Evolutionary conservation across 2,329 filamentous ascomycete genomes (phyloP).

Genomic region (Xylaria polymorpha): DNA sequence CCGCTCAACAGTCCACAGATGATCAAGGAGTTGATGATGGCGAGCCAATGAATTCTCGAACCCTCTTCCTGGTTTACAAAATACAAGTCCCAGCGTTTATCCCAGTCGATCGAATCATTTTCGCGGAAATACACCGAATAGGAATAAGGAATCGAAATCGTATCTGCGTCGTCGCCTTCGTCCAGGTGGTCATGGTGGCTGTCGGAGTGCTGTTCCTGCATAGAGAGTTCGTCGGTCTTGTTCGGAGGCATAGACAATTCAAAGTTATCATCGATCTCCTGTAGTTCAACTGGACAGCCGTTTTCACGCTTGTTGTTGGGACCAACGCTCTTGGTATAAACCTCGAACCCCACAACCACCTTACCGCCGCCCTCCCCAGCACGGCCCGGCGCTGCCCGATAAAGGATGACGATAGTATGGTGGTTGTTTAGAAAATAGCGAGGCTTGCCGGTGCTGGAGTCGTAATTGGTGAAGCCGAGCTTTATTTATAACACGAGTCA

Average conservation of each 20-base stretch:
- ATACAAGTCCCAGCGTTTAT: conserved; percentile 87
- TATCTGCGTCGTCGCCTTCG: conserved; percentile 72
- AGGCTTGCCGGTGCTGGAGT: conserved; percentile 67
- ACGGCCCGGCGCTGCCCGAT: conserved; percentile 75
- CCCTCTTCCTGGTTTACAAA: conserved; percentile 89
- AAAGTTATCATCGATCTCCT: conserved; percentile 71
- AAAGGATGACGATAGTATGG: conserved; percentile 84
- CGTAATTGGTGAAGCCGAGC: conserved; percentile 79
- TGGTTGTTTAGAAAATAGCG: conserved; percentile 88
- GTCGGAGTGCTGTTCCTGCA: conserved; percentile 67
- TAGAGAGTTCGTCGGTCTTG: conserved; percentile 60
- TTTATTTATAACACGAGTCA: too few relatives aligned
- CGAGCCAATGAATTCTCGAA: conserved; percentile 85
- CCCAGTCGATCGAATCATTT: conserved; percentile 83
- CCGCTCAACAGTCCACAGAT: conserved; percentile 83
- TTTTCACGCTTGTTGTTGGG: conserved; percentile 68
- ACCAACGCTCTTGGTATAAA: conserved; percentile 87
- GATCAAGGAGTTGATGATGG: conserved; percentile 86
- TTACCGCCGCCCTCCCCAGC: conserved; percentile 78
- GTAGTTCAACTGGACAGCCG: conserved; percentile 76
- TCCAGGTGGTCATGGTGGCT: conserved; percentile 66
- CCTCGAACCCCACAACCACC: conserved; percentile 88
- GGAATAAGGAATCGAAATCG: conserved; percentile 80
- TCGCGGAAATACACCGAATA: conserved; percentile 93
- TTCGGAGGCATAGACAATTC: conserved; percentile 76